Evolutionary conservation across 2,329 filamentous ascomycete genomes (phyloP), one percentile per base, ranked within the genome.

Genomic region (Aspergillus intermedius): DNA sequence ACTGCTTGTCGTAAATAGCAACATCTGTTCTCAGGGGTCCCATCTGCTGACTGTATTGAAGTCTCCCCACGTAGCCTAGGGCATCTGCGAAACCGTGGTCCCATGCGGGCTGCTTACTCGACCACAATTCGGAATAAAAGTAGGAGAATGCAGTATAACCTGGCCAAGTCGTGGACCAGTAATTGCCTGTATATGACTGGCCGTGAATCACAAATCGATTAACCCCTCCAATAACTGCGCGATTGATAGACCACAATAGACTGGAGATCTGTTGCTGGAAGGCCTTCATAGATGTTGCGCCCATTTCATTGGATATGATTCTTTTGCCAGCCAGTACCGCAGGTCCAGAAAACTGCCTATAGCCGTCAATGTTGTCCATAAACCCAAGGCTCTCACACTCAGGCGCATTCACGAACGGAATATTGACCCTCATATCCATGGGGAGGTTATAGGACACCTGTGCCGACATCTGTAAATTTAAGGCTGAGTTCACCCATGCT

Each of bases 121-220:
- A 61, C 49, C 70, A 67, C 58, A 70, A 65, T n/a, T 74, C 71
- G 0, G 67, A 66, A 48, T 77, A 77, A 0, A 70, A 64, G 15
- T 73, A 71, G 0, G 66, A 64, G 49, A 77, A 77, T 0, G 74
- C 64, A 0, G 69, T 70, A 45, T 68, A 75, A 0, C 71, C 72
- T 0, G 76, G 76, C 75, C 75, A 78, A 0, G 75, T 77, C 0
- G 75, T 77, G 44, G 72, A 68, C 0, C 57, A 56, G 46, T 77
- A 77, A 4, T 67, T 53, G 2, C 68, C 70, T 0, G 65, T 64
- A 44, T 71, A 74, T 0, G 72, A 56, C 42, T 62, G 62, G 0
- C 74, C 75, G 49, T 78, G 75, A 6, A 77, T 54, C 4, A 77
- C 66, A 34, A 72, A 57, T 39, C 71, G 65, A 37, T 73, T 77